Evolutionary conservation across 495 filamentous ascomycete genomes (phyloP).

Genomic region (Aspergillus mulundensis): DNA sequence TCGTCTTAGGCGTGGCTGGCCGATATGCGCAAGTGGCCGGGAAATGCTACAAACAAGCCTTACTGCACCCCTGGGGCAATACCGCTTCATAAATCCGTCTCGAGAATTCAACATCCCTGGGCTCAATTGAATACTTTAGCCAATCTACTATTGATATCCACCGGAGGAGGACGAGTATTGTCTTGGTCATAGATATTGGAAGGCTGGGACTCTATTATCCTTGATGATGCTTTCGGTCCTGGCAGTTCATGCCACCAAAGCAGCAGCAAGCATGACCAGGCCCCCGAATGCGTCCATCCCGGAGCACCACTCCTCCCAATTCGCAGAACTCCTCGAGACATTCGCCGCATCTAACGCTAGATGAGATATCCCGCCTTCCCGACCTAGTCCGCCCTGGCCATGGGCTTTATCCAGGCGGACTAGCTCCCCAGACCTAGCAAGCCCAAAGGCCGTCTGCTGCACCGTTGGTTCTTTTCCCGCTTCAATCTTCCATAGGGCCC

Average conservation of each 20-base stretch:
- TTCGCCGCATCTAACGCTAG: constrained; percentile 4
- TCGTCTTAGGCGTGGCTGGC: too few relatives aligned
- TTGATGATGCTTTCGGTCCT: too few relatives aligned
- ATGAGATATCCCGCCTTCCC: neutral
- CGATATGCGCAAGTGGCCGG: too few relatives aligned
- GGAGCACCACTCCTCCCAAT: constrained; percentile 45
- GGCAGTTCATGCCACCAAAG: constrained; percentile 23
- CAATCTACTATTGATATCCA: too few relatives aligned
- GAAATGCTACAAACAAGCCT: too few relatives aligned
- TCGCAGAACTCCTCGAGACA: constrained; percentile 14
- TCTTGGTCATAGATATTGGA: too few relatives aligned
- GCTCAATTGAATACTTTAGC: too few relatives aligned
- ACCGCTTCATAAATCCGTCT: too few relatives aligned
- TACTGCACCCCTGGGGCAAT: too few relatives aligned
- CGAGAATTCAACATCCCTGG: too few relatives aligned
- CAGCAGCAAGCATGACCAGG: constrained; percentile 43
- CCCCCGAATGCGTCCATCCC: constrained; percentile 43
- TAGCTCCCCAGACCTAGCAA: constrained; percentile 34
- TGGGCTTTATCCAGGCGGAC: constrained; percentile 16
- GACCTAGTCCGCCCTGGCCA: neutral
- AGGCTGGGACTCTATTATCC: too few relatives aligned
- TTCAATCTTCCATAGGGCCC: constrained; percentile 31
- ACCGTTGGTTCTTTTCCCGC: constrained; percentile 19
- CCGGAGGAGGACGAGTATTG: too few relatives aligned
- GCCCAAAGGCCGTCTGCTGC: constrained; percentile 27